Percentiles rank a stretch among this genome's conserved stretches.
These are phyloP conservation scores for Xylariales sp. DNA, from an alignment of 2,329 filamentous ascomycete species.

Conservation along the genomic window DNA sequence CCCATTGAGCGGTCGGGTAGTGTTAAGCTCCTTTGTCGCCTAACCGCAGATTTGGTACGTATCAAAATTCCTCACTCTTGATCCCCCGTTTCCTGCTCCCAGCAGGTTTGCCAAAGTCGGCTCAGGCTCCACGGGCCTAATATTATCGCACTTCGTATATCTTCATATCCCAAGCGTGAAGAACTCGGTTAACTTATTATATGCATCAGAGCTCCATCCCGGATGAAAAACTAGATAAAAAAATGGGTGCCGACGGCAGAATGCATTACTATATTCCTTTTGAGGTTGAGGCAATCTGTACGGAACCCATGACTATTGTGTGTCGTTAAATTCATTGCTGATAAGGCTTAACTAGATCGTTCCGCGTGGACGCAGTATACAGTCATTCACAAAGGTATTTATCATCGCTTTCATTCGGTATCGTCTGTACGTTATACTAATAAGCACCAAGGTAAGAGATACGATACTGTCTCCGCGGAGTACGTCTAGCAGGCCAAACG, in stretches of 20 bases:
- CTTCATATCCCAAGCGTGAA: not conserved
- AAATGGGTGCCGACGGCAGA: conserved; percentile 52
- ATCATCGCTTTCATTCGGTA: not conserved
- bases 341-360: conserved; percentile 44
- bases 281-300: conserved; percentile 56
- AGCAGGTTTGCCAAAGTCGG: not conserved
- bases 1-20: conserved; percentile 53
- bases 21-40: conserved; percentile 52
- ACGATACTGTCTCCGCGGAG: conserved; percentile 57
- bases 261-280: conserved; percentile 55
- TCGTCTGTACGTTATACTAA: conserved; percentile 34
- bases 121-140: not conserved
- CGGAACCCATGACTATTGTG: conserved; percentile 26
- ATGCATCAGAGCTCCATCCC: conserved; percentile 51
- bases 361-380: conserved; percentile 58
- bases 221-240: conserved; percentile 50
- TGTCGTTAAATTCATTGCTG: not conserved
- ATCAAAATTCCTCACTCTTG: not conserved
- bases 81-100: not conserved
- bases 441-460: conserved; percentile 50
- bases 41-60: conserved; percentile 54
- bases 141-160: not conserved
- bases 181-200: not conserved
- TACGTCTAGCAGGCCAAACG: conserved; percentile 51
- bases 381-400: conserved; percentile 55